Conservation (phyloP, 352 stramenopile genomes). For the Phytophthora capsici region DNA sequence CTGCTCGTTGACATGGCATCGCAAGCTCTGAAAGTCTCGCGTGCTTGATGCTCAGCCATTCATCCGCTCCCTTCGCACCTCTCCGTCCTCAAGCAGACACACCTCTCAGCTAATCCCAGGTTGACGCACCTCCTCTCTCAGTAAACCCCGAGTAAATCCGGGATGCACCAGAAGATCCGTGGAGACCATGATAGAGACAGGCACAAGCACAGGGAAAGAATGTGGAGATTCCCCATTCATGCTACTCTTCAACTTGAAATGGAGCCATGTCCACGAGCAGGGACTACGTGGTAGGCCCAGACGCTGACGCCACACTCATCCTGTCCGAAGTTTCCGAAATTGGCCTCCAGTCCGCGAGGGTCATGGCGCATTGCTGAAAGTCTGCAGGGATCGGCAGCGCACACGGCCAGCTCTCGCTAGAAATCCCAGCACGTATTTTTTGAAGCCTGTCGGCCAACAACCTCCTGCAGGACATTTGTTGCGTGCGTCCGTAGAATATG, state of each 20-base stretch:
- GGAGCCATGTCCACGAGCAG: conserved; percentile 11
- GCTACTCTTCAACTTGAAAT: background rate
- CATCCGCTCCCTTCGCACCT: conserved; percentile 15
- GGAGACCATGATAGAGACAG: conserved; percentile 20
- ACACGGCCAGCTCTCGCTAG: background rate
- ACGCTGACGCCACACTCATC: conserved; percentile 20
- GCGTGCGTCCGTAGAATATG: conserved; percentile 8
- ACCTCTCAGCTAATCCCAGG: conserved; percentile 27
- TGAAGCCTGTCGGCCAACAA: background rate
- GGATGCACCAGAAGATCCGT: conserved; percentile 25
- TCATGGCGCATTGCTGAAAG: background rate
- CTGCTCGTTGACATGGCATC: conserved; percentile 24
- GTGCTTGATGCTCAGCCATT: conserved; percentile 25
- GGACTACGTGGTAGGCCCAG: conserved; percentile 5
- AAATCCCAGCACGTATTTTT: background rate
- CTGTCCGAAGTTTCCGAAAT: conserved; percentile 16
- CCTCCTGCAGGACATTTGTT: background rate
- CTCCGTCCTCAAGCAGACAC: conserved; percentile 6
- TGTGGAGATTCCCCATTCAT: no score
- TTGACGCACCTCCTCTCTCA: conserved; percentile 20
- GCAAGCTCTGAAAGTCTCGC: conserved; percentile 8
- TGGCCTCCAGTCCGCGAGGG: conserved; percentile 34
- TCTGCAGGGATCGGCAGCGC: conserved; percentile 4
- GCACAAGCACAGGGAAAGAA: conserved; percentile 6
- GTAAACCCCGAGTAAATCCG: conserved; percentile 22